Percentiles rank a stretch among this genome's conserved stretches.
These are phyloP conservation scores for Amborella trichopoda DNA, from an alignment of 164 flowering plant genomes.

Conservation along the genomic window DNA sequence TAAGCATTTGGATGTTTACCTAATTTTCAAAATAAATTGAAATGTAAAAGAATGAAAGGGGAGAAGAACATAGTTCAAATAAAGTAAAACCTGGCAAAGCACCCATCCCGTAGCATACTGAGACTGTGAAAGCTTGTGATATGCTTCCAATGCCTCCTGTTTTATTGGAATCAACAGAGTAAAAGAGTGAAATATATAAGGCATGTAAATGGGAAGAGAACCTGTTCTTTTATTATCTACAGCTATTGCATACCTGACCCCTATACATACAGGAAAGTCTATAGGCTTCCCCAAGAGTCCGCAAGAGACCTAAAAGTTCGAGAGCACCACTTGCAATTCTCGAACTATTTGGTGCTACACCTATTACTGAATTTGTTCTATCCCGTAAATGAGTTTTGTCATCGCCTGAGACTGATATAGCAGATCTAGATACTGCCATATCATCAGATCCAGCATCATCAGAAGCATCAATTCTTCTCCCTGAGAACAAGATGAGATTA, in stretches of 20 bases:
- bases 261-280: slow-evolving; percentile 70
- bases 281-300: slow-evolving; percentile 76
- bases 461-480: slow-evolving; percentile 37
- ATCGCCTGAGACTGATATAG: slow-evolving; percentile 35
- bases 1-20: too few relatives aligned
- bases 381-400: slow-evolving; percentile 38
- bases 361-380: slow-evolving; percentile 23
- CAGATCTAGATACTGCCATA: slow-evolving; percentile 20
- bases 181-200: slow-evolving; percentile 3
- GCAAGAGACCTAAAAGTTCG: slow-evolving; percentile 63
- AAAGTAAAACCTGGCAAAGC: slow-evolving; percentile 90
- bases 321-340: slow-evolving; percentile 36
- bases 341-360: slow-evolving; percentile 21
- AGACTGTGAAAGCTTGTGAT: slow-evolving; percentile 60
- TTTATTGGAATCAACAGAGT: slow-evolving; percentile 2
- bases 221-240: neutral
- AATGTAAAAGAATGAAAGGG: too few relatives aligned
- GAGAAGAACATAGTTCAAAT: slow-evolving; percentile 4
- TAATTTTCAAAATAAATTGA: too few relatives aligned
- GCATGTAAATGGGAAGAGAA: neutral
- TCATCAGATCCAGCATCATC: slow-evolving; percentile 51
- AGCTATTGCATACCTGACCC: slow-evolving; percentile 61
- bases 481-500: slow-evolving; percentile 24
- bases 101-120: slow-evolving; percentile 99
- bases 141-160: slow-evolving; percentile 88